Evolutionary conservation across 2,329 filamentous ascomycete genomes (phyloP), one percentile per base, ranked within the genome.

Genomic region (Ophiosphaerella herpotricha): DNA sequence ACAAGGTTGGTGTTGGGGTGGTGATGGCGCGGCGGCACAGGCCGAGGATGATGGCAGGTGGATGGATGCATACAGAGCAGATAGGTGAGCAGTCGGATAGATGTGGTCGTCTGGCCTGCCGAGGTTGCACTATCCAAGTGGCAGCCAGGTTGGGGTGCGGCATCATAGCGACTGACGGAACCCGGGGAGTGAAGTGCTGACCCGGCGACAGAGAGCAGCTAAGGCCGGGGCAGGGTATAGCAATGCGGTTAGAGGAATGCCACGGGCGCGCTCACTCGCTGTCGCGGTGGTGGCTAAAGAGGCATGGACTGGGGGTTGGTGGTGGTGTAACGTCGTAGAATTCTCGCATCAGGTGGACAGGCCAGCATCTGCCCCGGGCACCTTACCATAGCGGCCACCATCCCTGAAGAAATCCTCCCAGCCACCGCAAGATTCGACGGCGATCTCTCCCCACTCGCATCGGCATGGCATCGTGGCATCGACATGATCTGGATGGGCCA

Each of bases 261-360:
- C 26, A 29, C 26, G 26, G 26, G 11, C 26, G 6, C 18, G 41
- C 16, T 38, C 16, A 41, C 54, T 56, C 43, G 58, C 46, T 46
- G 46, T 31, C 18, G 48, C 54, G 53, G 46, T 52, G 37, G 57
- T 66, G 60, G 65, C 64, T 67, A 63, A 65, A 64, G 50, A 49
- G 56, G 50, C 35, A 43, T 54, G 57, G 54, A 61, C 60, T 53
- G 56, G 52, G 43, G 44, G 48, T 39, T 49, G 51, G 46, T 57
- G 52, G 56, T 56, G 50, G 68, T 70, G 65, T 60, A 67, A 67
- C 66, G 56, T 69, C 60, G 67, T 70, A 67, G 67, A 67, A 66
- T 66, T 63, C 60, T 46, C 54, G 61, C 59, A 52, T 49, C 43
- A 54, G 48, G 59, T 46, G 61, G 48, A 55, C 48, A 47, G 58